Conservation (phyloP, 768 basidiomycete species). For the Phaeotremella skinneri region DNA sequence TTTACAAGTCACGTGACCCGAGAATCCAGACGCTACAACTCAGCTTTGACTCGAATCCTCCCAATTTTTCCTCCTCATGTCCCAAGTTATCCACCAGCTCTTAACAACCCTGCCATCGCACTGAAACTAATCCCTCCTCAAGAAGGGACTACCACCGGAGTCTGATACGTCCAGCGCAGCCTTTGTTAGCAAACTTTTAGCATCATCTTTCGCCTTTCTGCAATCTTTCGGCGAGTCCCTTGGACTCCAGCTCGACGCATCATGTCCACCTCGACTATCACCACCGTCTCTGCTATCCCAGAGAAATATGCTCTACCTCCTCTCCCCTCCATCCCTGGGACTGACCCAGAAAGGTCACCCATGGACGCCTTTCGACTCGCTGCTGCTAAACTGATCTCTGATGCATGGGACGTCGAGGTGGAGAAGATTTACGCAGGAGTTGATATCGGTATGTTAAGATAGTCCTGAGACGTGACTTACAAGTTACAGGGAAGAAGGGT, state of each 20-base stretch:
- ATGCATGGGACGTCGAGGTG: constrained; percentile 52
- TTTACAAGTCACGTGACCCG: too few species aligned
- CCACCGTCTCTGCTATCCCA: constrained; percentile 13
- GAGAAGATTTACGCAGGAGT: constrained; percentile 81
- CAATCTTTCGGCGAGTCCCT: neutral
- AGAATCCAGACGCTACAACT: too few species aligned
- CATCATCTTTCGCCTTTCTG: neutral
- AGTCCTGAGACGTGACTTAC: constrained; percentile 2
- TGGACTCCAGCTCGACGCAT: constrained; percentile 1
- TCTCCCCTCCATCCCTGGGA: constrained; percentile 26
- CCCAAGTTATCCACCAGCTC: neutral
- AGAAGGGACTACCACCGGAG: too few species aligned
- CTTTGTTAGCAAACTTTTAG: too few species aligned
- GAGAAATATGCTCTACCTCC: constrained; percentile 32
- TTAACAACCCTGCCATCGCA: too few species aligned
- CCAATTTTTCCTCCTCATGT: neutral
- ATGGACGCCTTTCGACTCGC: constrained; percentile 43
- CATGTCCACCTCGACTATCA: constrained; percentile 7
- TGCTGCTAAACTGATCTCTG: constrained; percentile 41
- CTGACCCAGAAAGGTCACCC: constrained; percentile 26
- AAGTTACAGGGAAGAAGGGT: constrained; percentile 69
- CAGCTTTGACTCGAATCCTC: too few species aligned
- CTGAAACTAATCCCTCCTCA: too few species aligned
- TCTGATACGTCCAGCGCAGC: too few species aligned
- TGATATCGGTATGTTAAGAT: constrained; percentile 59